phyloP scores from a whole-genome alignment of 805 yeast genomes.

The Pichia rugopelliculosa region DNA sequence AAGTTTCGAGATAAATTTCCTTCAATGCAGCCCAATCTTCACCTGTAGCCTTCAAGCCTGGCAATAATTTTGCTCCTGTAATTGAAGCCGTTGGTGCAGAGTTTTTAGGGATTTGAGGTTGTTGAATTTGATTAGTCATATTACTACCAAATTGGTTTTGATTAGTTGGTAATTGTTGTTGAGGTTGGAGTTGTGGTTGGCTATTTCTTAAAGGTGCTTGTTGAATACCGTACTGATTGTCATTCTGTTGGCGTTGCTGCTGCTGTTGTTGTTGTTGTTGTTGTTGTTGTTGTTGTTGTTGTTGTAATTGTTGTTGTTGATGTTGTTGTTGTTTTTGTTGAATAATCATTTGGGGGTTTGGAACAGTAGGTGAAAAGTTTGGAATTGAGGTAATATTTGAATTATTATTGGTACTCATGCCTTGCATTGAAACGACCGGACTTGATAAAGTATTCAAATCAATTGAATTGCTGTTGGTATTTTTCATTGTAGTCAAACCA shows the following conservation, averaged over 20 bases:
- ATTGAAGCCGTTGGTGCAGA: conserved; percentile 3
- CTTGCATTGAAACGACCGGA: conserved; percentile 5
- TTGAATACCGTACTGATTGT: background rate
- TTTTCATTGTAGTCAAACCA: background rate
- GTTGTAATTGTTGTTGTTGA: background rate
- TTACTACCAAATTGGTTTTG: conserved; percentile 21
- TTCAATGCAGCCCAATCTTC: conserved; percentile 58
- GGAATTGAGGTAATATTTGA: background rate
- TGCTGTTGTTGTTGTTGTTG: conserved; percentile 1
- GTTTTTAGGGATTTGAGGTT: conserved; percentile 4
- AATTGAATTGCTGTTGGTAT: background rate
- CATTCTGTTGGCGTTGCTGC: conserved; percentile 1
- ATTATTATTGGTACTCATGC: background rate
- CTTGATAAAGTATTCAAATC: conserved; percentile 3
- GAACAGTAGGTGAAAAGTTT: conserved; percentile 6
- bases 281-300: conserved; percentile 3
- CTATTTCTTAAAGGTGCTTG: background rate
- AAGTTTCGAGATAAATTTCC: conserved; percentile 60
- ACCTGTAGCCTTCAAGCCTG: conserved; percentile 39
- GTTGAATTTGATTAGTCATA: conserved; percentile 14
- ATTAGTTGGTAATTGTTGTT: conserved; percentile 27
- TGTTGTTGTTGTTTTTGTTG: conserved; percentile 6
- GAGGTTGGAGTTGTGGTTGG: conserved; percentile 6
- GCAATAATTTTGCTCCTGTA: conserved; percentile 22
- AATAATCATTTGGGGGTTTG: conserved; percentile 6